Conservation (phyloP, 345 rosid genomes). For the Triadica sebifera region DNA sequence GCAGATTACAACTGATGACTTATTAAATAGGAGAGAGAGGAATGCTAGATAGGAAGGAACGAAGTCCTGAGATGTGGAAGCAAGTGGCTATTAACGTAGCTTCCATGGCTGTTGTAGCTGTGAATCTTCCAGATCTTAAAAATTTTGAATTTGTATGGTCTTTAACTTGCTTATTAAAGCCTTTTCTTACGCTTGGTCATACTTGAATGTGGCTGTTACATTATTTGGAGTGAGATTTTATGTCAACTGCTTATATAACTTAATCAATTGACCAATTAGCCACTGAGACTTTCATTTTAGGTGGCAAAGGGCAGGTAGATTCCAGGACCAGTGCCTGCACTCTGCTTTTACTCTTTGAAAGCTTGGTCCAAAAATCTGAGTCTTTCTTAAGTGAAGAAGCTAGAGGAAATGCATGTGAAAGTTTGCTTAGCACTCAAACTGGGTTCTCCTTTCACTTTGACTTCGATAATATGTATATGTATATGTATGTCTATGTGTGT, state of each 20-base stretch:
- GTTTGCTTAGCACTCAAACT: too few species aligned
- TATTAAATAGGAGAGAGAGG: slow-evolving; percentile 95
- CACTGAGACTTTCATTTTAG: slow-evolving; percentile 18
- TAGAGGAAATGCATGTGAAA: too few species aligned
- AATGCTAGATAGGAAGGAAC: slow-evolving; percentile 77
- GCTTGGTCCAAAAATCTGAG: too few species aligned
- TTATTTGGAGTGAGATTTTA: not conserved
- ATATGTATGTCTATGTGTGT: too few species aligned
- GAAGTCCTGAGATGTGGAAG: slow-evolving; percentile 76
- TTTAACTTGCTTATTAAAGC: slow-evolving; percentile 14
- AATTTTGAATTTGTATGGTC: slow-evolving; percentile 79
- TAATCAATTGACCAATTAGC: too few species aligned
- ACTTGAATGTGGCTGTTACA: not conserved
- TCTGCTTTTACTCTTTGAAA: too few species aligned
- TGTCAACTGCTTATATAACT: not conserved
- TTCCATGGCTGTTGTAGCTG: slow-evolving; percentile 90
- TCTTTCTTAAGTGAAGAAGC: too few species aligned
- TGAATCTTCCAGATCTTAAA: slow-evolving; percentile 86
- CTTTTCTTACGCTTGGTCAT: not conserved
- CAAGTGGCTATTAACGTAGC: slow-evolving; percentile 92
- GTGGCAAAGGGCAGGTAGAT: slow-evolving; percentile 71
- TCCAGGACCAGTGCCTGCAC: too few species aligned
- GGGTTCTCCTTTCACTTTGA: too few species aligned
- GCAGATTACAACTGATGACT: slow-evolving; percentile 94
- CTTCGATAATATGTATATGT: too few species aligned